These are phyloP conservation scores for Nitzschia sp. DNA, from an alignment of 108 stramenopile species.

Conservation along the genomic window DNA sequence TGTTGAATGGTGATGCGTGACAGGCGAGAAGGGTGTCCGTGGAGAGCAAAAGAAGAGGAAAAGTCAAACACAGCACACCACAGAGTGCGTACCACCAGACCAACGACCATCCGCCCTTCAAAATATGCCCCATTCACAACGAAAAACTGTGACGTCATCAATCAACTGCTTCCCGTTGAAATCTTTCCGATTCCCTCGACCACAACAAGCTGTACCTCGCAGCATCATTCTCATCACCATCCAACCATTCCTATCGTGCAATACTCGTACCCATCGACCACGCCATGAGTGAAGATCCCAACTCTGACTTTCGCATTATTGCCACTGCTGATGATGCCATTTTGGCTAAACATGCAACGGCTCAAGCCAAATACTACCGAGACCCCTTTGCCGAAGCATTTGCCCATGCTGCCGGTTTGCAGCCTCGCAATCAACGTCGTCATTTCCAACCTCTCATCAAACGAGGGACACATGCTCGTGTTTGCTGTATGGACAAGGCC, in stretches of 20 bases:
- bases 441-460: constrained; percentile 75
- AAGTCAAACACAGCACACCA: too few species aligned
- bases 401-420: constrained; percentile 12
- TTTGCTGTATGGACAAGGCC: constrained; percentile 75
- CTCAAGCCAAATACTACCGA: constrained; percentile 71
- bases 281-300: constrained; percentile 8
- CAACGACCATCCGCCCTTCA: too few species aligned
- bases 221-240: constrained; percentile 5
- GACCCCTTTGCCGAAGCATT: constrained; percentile 73
- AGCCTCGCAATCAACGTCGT: constrained; percentile 13
- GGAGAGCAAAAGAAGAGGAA: too few species aligned
- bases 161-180: too few species aligned
- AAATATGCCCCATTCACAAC: too few species aligned
- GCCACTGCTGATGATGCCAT: constrained; percentile 81
- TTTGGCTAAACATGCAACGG: constrained; percentile 66
- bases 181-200: too few species aligned
- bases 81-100: too few species aligned
- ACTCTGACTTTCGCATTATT: constrained; percentile 48
- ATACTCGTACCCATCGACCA: neutral
- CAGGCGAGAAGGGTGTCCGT: too few species aligned
- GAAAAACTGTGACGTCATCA: too few species aligned
- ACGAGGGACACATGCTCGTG: constrained; percentile 83
- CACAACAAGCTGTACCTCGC: too few species aligned
- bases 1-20: too few species aligned
- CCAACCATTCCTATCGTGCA: too few species aligned